Percentiles rank a stretch among this genome's conserved stretches.
Conservation (phyloP, 2,329 filamentous ascomycete species). For the Clarireedia hainanense region DNA sequence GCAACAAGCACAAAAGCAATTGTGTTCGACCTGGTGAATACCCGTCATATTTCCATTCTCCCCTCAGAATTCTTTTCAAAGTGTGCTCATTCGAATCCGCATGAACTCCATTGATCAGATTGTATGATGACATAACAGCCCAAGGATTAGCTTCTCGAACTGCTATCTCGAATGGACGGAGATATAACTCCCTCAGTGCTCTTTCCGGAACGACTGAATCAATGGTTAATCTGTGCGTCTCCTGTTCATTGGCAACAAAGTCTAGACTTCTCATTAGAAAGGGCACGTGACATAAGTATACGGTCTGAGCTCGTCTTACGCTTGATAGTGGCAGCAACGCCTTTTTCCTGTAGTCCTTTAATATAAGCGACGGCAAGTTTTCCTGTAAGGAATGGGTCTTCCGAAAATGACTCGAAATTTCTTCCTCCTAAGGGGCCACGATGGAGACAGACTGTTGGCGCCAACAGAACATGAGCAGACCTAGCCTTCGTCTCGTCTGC, state of each 20-base stretch:
- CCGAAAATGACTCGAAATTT: slow-evolving; percentile 81
- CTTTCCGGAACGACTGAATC: slow-evolving; percentile 58
- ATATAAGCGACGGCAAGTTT: slow-evolving; percentile 66
- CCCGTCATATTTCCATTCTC: slow-evolving; percentile 57
- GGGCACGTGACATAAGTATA: background rate
- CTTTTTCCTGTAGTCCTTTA: slow-evolving; percentile 63
- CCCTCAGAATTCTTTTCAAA: slow-evolving; percentile 49
- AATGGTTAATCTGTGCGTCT: slow-evolving; percentile 58
- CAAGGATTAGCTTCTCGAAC: slow-evolving; percentile 61
- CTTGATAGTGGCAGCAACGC: slow-evolving; percentile 72
- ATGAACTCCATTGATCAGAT: slow-evolving; percentile 56
- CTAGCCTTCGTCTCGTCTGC: slow-evolving; percentile 66
- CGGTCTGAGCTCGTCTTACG: slow-evolving; percentile 37
- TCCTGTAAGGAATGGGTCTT: slow-evolving; percentile 71
- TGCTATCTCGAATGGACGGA: slow-evolving; percentile 69
- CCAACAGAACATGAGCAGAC: slow-evolving; percentile 65
- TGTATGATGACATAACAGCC: slow-evolving; percentile 64
- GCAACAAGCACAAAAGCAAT: no score
- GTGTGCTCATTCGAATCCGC: slow-evolving; percentile 48
- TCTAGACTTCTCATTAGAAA: slow-evolving; percentile 31
- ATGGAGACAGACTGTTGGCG: slow-evolving; percentile 75
- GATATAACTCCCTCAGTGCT: slow-evolving; percentile 60
- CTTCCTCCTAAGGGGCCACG: slow-evolving; percentile 75
- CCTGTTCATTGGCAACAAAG: slow-evolving; percentile 67
- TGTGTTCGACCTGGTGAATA: slow-evolving; percentile 17